Percentiles rank a stretch among this genome's conserved stretches.
Evolutionary conservation across 495 filamentous ascomycete genomes (phyloP).

Genomic region (Penicillium parvum): DNA sequence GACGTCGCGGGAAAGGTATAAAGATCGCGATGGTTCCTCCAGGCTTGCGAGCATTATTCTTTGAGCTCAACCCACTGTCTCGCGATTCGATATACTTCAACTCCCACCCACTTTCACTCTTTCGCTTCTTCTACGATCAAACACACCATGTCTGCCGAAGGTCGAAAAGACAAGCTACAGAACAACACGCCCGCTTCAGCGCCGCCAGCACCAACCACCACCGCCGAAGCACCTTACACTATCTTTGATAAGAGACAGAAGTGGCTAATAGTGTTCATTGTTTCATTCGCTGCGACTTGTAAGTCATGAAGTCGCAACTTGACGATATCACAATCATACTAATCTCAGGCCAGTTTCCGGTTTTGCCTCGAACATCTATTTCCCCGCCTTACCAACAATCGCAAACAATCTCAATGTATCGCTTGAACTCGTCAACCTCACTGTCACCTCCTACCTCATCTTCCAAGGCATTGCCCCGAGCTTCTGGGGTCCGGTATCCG

Average conservation of each 20-base stretch:
- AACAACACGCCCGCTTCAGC: neutral
- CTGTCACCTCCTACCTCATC: slow-evolving; percentile 50
- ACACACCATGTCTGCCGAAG: neutral
- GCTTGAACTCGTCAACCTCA: slow-evolving; percentile 43
- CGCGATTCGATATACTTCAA: no score
- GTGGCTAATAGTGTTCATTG: slow-evolving; percentile 40
- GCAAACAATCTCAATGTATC: slow-evolving; percentile 40
- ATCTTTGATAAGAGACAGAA: slow-evolving; percentile 40
- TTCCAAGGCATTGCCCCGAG: slow-evolving; percentile 50
- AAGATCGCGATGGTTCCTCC: no score
- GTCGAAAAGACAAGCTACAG: neutral
- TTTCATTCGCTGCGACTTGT: slow-evolving; percentile 47
- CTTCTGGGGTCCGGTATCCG: slow-evolving; percentile 48
- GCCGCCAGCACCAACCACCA: no score
- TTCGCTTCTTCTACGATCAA: neutral
- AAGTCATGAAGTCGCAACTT: slow-evolving; percentile 15
- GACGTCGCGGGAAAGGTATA: no score
- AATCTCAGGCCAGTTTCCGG: slow-evolving; percentile 37
- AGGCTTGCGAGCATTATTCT: no score
- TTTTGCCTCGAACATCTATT: slow-evolving; percentile 54
- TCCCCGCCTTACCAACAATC: slow-evolving; percentile 46
- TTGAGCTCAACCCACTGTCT: no score
- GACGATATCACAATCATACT: neutral
- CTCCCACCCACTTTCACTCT: neutral
- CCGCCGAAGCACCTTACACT: slow-evolving; percentile 8